Conservation (phyloP, 257 asterid genomes). For the Thymus mandschuricus region DNA sequence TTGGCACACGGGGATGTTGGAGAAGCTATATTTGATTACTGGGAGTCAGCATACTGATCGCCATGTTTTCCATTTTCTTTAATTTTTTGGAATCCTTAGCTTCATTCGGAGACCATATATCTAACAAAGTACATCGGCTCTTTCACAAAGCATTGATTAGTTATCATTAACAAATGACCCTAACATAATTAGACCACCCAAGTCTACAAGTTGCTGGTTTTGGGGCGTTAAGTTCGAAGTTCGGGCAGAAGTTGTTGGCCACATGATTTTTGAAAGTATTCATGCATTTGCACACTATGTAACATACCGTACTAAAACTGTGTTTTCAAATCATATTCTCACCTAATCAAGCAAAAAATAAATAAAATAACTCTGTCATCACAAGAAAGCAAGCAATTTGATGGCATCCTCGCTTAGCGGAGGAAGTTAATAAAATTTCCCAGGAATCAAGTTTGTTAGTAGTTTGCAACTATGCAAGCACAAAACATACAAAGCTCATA, state of each 20-base stretch:
- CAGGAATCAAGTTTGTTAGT: neutral
- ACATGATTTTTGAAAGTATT: neutral
- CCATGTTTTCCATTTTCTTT: neutral
- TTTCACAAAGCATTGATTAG: neutral
- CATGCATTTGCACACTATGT: neutral
- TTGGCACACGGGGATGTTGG: neutral
- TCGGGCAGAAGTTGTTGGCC: neutral
- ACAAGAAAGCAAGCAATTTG: neutral
- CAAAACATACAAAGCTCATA: constrained; percentile 21
- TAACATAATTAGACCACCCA: neutral
- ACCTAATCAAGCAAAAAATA: constrained; percentile 2
- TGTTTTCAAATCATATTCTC: neutral
- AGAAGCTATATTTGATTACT: neutral
- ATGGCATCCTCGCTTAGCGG: neutral
- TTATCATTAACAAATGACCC: neutral
- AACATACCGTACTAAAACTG: neutral
- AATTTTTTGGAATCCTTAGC: neutral
- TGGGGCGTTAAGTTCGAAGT: neutral
- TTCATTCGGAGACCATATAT: neutral
- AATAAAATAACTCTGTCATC: constrained; percentile 16
- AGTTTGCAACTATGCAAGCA: constrained; percentile 9
- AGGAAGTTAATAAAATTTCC: neutral
- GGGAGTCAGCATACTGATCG: neutral
- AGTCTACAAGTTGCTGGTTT: neutral
- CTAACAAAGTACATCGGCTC: neutral